A percentile compares a stretch with the other conserved stretches of the same genome.
Conservation (phyloP, 202 grass and related monocot species). For the Schoenoplectus tabernaemontani region DNA sequence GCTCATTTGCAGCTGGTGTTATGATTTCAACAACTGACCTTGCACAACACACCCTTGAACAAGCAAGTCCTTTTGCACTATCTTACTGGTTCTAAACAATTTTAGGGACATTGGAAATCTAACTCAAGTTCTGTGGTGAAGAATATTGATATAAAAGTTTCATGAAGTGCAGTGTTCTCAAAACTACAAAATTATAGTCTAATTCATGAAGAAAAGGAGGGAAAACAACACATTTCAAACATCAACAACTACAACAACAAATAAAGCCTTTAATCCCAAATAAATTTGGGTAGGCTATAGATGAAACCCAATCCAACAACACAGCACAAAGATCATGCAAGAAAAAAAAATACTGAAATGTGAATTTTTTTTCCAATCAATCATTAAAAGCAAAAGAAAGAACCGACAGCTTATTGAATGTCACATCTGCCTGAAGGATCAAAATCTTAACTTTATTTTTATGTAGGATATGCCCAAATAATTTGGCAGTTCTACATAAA, state of each 20-base stretch:
- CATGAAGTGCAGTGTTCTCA: background rate
- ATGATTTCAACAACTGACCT: conserved; percentile 99
- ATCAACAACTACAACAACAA: no score
- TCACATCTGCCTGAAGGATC: background rate
- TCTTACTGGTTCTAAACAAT: background rate
- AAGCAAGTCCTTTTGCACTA: conserved; percentile 42
- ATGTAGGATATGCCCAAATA: background rate
- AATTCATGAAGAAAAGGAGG: background rate
- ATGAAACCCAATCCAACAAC: no score
- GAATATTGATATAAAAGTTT: conserved; percentile 1
- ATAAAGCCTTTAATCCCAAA: no score
- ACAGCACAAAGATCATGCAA: background rate
- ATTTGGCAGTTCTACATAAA: background rate
- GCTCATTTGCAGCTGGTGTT: conserved; percentile 97
- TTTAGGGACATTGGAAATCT: background rate
- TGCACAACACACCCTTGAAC: conserved; percentile 97
- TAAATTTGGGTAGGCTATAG: no score
- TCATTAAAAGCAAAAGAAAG: background rate
- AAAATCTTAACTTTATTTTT: background rate
- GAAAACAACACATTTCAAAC: no score
- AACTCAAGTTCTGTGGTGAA: background rate
- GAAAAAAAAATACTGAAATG: background rate
- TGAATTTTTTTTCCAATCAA: background rate
- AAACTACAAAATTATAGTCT: background rate
- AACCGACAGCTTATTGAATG: background rate